Evolutionary conservation across 352 stramenopile genomes (phyloP).

Genomic region (Pythium periplocum): DNA sequence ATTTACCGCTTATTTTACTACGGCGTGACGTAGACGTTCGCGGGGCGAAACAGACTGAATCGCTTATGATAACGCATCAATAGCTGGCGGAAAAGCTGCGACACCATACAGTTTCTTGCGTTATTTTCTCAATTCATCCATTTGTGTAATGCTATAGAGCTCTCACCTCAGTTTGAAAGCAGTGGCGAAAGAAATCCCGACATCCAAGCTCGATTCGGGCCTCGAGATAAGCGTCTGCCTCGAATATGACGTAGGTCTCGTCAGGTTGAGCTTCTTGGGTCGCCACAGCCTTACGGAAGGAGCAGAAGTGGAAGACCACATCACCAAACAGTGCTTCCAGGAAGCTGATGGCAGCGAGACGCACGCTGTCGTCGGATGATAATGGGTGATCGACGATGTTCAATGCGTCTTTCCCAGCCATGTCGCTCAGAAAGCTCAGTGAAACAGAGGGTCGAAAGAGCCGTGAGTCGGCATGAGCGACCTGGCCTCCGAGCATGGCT

Average conservation of each 20-base stretch:
- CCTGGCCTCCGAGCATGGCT: constrained; percentile 28
- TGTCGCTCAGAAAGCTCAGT: constrained; percentile 24
- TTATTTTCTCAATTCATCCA: background rate
- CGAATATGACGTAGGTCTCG: constrained; percentile 47
- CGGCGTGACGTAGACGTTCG: too few relatives aligned
- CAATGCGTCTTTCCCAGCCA: constrained; percentile 7
- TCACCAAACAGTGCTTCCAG: constrained; percentile 63
- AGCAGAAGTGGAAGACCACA: constrained; percentile 55
- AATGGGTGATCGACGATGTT: background rate
- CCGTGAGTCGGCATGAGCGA: constrained; percentile 40
- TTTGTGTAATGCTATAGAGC: background rate
- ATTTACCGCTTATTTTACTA: background rate
- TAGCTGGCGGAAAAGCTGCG: constrained; percentile 53
- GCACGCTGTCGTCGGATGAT: constrained; percentile 18
- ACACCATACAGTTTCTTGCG: background rate
- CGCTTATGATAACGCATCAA: constrained; percentile 42
- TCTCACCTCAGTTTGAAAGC: constrained; percentile 61
- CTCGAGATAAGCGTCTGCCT: constrained; percentile 56
- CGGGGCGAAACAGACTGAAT: constrained; percentile 17
- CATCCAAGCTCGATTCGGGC: constrained; percentile 64
- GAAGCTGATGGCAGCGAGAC: constrained; percentile 46
- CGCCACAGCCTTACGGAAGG: constrained; percentile 38
- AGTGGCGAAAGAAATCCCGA: constrained; percentile 74
- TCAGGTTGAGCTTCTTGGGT: background rate
- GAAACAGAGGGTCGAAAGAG: constrained; percentile 30